Evolutionary conservation across 805 yeast species (phyloP).

Genomic region (Lipomyces yamanashiensis): DNA sequence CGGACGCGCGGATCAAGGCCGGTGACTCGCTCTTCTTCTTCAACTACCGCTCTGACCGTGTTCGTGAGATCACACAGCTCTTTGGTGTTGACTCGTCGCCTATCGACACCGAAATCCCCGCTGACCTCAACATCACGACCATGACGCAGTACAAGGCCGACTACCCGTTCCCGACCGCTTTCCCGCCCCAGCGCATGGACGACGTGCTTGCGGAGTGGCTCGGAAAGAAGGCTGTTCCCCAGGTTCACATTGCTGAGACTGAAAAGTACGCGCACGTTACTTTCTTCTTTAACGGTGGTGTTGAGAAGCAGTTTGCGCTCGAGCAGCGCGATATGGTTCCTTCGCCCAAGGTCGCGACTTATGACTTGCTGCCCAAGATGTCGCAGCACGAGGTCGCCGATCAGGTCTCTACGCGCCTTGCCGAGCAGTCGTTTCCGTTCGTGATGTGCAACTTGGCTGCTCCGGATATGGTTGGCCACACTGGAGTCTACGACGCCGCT

Average conservation of each 20-base stretch:
- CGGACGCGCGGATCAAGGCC: constrained; percentile 35
- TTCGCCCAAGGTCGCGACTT: constrained; percentile 39
- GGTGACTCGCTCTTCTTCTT: constrained; percentile 37
- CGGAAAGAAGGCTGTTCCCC: constrained; percentile 35
- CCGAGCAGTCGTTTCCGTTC: constrained; percentile 36
- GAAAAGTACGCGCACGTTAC: constrained; percentile 40
- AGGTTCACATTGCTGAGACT: constrained; percentile 39
- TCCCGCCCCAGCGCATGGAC: constrained; percentile 39
- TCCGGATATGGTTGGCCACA: constrained; percentile 40
- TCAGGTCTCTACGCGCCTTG: constrained; percentile 34
- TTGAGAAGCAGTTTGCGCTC: constrained; percentile 37
- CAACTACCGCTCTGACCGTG: constrained; percentile 40
- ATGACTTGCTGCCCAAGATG: constrained; percentile 37
- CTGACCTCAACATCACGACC: constrained; percentile 35
- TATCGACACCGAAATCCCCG: constrained; percentile 36
- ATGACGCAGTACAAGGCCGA: constrained; percentile 41
- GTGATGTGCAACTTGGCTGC: constrained; percentile 40
- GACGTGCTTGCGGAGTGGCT: constrained; percentile 40
- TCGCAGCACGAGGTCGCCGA: constrained; percentile 38
- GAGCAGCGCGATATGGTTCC: constrained; percentile 39
- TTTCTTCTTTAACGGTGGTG: constrained; percentile 40
- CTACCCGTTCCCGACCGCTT: constrained; percentile 37
- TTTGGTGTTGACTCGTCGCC: constrained; percentile 40
- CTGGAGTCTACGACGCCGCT: constrained; percentile 39
- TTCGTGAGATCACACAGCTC: constrained; percentile 39